Conservation (phyloP, 1,284 basidiomycete genomes). For the Cutaneotrichosporon spelunceum region DNA sequence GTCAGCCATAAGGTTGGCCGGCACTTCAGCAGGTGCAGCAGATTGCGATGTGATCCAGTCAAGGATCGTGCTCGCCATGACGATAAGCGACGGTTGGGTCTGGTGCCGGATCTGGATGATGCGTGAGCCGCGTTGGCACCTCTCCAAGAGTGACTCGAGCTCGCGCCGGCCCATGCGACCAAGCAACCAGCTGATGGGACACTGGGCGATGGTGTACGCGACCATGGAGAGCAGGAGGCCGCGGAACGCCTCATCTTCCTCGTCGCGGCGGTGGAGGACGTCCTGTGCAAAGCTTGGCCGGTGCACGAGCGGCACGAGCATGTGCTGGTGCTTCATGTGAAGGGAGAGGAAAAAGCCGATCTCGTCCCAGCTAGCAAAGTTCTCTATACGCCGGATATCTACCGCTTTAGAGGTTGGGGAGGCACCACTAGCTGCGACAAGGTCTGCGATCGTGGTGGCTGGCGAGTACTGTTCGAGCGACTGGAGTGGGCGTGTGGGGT, state of each 20-base stretch:
- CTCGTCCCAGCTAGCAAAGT: constrained; percentile 28
- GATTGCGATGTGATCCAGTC: constrained; percentile 19
- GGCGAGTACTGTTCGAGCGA: not conserved
- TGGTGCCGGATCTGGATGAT: constrained; percentile 27
- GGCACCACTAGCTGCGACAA: not conserved
- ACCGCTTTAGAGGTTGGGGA: not conserved
- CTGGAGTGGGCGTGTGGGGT: not conserved
- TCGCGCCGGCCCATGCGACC: constrained; percentile 20
- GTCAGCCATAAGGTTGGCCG: constrained; percentile 23
- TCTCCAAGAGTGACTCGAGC: constrained; percentile 23
- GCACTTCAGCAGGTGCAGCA: constrained; percentile 17
- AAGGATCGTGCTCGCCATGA: constrained; percentile 22
- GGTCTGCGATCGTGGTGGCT: constrained; percentile 1
- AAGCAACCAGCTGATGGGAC: constrained; percentile 24
- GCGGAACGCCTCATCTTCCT: constrained; percentile 30
- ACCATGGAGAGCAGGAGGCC: constrained; percentile 33
- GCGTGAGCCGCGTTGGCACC: constrained; percentile 30
- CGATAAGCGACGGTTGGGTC: constrained; percentile 22
- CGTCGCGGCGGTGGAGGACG: constrained; percentile 29
- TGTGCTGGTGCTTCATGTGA: constrained; percentile 32
- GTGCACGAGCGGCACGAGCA: constrained; percentile 33
- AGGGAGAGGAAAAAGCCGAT: constrained; percentile 33
- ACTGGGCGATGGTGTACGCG: constrained; percentile 27
- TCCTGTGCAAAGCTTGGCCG: constrained; percentile 34
- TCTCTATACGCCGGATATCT: constrained; percentile 20